phyloP scores from a whole-genome alignment of 2,329 filamentous ascomycete genomes.

The Pyrenophora graminea region DNA sequence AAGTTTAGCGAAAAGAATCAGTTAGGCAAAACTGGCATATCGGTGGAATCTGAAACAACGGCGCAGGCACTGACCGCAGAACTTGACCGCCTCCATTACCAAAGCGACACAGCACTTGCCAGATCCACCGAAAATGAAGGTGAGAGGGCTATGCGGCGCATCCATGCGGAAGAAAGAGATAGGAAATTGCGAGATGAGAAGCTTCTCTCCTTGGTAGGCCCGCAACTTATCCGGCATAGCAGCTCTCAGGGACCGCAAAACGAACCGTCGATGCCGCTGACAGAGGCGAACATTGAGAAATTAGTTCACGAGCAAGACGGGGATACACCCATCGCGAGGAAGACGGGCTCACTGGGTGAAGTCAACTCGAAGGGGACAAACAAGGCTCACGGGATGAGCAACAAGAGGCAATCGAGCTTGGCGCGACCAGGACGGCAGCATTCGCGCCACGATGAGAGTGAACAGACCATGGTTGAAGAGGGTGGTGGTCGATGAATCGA shows the following conservation, averaged over 20 bases:
- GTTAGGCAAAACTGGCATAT: conserved; percentile 33
- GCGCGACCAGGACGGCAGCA: conserved; percentile 27
- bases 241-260: conserved; percentile 23
- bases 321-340: conserved; percentile 18
- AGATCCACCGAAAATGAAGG: conserved; percentile 50
- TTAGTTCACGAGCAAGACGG: conserved; percentile 37
- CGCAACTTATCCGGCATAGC: conserved; percentile 32
- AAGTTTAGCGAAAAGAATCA: conserved; percentile 34
- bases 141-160: conserved; percentile 53
- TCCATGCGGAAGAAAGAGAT: conserved; percentile 60
- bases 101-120: conserved; percentile 46
- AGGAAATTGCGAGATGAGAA: conserved; percentile 59
- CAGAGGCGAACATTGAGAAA: conserved; percentile 44
- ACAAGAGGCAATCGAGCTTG: conserved; percentile 16
- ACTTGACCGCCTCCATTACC: conserved; percentile 46
- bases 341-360: conserved; percentile 17
- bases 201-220: conserved; percentile 54
- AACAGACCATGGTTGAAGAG: conserved; percentile 31
- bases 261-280: conserved; percentile 39
- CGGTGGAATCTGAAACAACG: conserved; percentile 42
- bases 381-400: conserved; percentile 21
- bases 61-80: conserved; percentile 39
- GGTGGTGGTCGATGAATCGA: conserved; percentile 11
- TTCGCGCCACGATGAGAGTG: conserved; percentile 26
- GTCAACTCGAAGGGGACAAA: conserved; percentile 24